A percentile compares a stretch with the other conserved stretches of the same genome.
Evolutionary conservation across 1,284 basidiomycete genomes (phyloP).

Genomic region (Cerioporus squamosus): DNA sequence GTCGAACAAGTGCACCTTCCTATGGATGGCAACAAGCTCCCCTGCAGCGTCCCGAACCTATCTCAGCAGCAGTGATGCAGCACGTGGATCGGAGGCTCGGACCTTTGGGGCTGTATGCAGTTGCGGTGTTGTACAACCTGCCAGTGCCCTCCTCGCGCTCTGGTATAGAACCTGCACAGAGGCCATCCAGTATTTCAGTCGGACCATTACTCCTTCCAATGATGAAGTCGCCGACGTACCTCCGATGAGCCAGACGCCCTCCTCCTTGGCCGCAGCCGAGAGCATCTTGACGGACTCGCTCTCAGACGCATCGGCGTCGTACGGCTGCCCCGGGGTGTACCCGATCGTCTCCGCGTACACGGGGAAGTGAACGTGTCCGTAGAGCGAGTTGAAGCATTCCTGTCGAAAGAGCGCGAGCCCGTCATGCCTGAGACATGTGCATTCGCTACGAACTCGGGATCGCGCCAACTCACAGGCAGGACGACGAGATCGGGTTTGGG

Average conservation of each 20-base stretch:
- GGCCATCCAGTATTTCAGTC: too few species aligned
- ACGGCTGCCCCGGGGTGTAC: conserved; percentile 57
- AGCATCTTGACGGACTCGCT: conserved; percentile 88
- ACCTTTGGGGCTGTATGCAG: conserved; percentile 87
- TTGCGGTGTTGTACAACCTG: conserved; percentile 91
- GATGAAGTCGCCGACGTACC: conserved; percentile 50
- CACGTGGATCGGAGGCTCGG: conserved; percentile 12
- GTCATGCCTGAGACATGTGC: too few species aligned
- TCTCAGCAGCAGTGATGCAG: not conserved
- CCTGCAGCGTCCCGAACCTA: conserved; percentile 48
- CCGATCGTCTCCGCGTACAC: conserved; percentile 84
- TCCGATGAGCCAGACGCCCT: conserved; percentile 89
- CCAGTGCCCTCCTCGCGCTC: conserved; percentile 71
- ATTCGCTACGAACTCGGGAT: not conserved
- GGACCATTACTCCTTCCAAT: too few species aligned
- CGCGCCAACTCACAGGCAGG: conserved; percentile 69
- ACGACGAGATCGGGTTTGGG: conserved; percentile 84
- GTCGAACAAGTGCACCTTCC: conserved; percentile 97
- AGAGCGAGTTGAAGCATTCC: conserved; percentile 99
- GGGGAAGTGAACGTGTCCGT: conserved; percentile 87
- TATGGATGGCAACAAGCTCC: conserved; percentile 85
- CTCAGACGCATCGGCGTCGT: conserved; percentile 58
- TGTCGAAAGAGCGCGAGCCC: conserved; percentile 34
- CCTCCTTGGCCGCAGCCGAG: conserved; percentile 80
- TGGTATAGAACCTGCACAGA: conserved; percentile 79